These are phyloP conservation scores for Coemansia sp. DNA, from an alignment of 192 early-diverging fungal genomes.

Conservation along the genomic window DNA sequence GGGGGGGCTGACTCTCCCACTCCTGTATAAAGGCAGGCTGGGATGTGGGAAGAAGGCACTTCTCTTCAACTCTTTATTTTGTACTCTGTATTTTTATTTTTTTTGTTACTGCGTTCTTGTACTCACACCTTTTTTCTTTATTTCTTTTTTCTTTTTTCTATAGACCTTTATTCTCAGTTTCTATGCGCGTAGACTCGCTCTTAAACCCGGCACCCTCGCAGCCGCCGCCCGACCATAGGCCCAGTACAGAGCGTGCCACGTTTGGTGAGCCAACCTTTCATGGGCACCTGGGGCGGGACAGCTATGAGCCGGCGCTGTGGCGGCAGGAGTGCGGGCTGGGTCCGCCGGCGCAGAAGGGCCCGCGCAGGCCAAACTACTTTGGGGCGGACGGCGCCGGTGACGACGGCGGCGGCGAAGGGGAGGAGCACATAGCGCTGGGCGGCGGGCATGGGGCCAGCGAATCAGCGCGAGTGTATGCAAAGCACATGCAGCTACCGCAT, in stretches of 20 bases:
- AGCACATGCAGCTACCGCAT: background rate
- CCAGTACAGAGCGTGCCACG: background rate
- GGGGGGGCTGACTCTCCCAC: background rate
- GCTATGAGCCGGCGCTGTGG: slow-evolving; percentile 28
- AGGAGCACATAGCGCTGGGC: background rate
- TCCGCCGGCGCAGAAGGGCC: slow-evolving; percentile 12
- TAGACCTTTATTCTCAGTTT: background rate
- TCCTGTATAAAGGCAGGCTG: background rate
- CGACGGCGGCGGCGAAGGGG: background rate
- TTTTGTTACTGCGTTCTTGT: background rate
- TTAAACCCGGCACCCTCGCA: slow-evolving; percentile 4
- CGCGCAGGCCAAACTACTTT: background rate
- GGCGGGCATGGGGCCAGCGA: background rate
- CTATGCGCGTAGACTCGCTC: slow-evolving; percentile 18
- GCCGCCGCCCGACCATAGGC: background rate
- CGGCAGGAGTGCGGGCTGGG: slow-evolving; percentile 30
- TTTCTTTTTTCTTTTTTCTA: background rate
- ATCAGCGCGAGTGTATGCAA: background rate
- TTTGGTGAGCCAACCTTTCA: background rate
- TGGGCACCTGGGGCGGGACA: slow-evolving; percentile 7
- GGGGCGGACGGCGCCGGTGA: background rate
- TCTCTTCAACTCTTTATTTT: background rate
- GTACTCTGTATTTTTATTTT: too few species aligned
- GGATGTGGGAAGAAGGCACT: background rate
- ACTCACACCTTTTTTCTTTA: background rate